These are phyloP conservation scores for Lipomyces japonicus DNA, from an alignment of 805 yeast species.

Conservation along the genomic window DNA sequence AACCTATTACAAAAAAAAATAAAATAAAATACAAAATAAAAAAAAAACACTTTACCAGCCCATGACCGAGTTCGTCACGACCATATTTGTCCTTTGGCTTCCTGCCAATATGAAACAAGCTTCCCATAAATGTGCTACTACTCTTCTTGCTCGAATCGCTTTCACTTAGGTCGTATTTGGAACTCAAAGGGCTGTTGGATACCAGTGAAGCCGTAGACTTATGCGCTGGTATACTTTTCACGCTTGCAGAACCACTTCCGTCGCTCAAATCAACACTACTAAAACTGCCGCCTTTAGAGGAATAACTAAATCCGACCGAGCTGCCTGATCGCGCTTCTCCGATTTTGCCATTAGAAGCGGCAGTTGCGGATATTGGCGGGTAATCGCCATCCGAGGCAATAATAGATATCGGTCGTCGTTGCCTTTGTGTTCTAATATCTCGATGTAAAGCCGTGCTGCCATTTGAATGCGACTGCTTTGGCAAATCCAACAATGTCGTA, in stretches of 20 bases:
- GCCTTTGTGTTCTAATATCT: not conserved
- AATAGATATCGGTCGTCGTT: constrained; percentile 1
- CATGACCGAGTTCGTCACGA: constrained; percentile 1
- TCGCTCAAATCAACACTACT: constrained; percentile 21
- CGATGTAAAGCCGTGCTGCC: constrained; percentile 6
- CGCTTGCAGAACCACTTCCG: not conserved
- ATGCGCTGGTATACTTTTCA: not conserved
- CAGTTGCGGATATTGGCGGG: not conserved
- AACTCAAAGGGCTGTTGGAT: not conserved
- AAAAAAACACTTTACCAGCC: too few species aligned
- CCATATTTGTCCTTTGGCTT: constrained; percentile 16
- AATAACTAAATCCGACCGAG: not conserved
- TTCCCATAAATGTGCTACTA: constrained; percentile 18
- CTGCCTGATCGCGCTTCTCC: not conserved
- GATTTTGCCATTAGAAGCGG: not conserved
- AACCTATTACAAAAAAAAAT: too few species aligned
- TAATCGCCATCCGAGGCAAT: not conserved
- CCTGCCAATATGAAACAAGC: constrained; percentile 23
- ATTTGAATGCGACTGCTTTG: not conserved
- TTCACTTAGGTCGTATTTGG: constrained; percentile 2
- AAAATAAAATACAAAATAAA: too few species aligned
- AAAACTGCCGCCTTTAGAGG: constrained; percentile 40
- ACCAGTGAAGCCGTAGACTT: not conserved
- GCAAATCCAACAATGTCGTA: too few species aligned
- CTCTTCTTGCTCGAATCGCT: constrained; percentile 5